Evolutionary conservation across 75 land plant species (phyloP), one percentile per base, ranked within the genome.

Genomic region (Cunninghamia lanceolata): DNA sequence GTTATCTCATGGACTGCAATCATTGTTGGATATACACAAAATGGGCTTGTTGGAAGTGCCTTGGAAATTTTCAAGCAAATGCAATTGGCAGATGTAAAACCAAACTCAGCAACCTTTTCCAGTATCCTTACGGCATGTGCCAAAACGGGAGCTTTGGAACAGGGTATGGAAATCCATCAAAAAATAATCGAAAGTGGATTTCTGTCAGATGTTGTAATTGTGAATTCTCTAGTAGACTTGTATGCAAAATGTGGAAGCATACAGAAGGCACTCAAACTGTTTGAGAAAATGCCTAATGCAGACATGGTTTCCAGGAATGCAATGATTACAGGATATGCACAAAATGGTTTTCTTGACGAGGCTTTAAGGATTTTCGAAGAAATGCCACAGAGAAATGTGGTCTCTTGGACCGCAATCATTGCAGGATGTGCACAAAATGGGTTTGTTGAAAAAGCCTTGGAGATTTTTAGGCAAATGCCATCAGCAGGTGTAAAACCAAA

Each of bases 391-490:
- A 73, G 46, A 85, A 68, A 87, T 85, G 88, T 87, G 45, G 73
- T 87, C 34, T 87, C 87, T 15, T 87, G 88, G 88, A 87, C 46
- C 16, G 77, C 88, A 42, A 43, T 87, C 39, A 85, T 87, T 66
- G 87, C 78, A 85, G 87, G 50, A 66, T 85, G 85, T 85, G 88
- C 34, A 40, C 88, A 85, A 36, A 77, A 85, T 39, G 88, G 88
- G 3, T 45, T 21, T 40, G 28, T 71, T 87, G 75, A 85, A 36
- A 74, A 87, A n/a, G 88, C 88, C 2, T 28, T 85, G 76, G 40
- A 46, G 30, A 59, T 56, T 40, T 87, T 87, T 46, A 9, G 68
- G 16, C 88, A 63, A 35, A 85, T 87, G 88, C 43, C 28, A 71
- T 32, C 25, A 42, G 73, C 35, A 43, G 87, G 88, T 5, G 39